Conservation (phyloP, 129 eudicot genomes). For the Chrysanthemum makinoi region DNA sequence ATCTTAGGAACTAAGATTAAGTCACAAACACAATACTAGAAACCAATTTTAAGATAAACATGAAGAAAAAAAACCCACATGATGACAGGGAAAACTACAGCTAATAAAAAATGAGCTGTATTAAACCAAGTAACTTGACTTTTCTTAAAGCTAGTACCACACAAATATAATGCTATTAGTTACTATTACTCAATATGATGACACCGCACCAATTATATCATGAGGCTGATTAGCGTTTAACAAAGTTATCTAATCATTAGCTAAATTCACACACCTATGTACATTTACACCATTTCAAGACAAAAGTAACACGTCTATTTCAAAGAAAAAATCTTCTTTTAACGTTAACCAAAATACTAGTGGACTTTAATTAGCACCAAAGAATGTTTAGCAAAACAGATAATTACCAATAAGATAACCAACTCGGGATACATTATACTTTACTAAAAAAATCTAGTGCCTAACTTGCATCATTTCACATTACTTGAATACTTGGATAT, state of each 20-base stretch:
- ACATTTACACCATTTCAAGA: not conserved
- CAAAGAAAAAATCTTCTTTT: not conserved
- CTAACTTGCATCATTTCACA: not conserved
- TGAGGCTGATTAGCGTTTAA: no score
- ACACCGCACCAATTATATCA: not conserved
- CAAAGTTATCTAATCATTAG: no score
- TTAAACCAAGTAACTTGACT: no score
- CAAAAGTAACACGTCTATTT: not conserved
- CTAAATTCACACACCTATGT: no score
- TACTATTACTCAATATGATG: not conserved
- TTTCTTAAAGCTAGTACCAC: not conserved
- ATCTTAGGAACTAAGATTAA: no score
- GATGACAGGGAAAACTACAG: no score
- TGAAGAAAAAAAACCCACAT: no score
- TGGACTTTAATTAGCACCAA: not conserved
- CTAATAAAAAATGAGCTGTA: no score
- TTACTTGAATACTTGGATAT: not conserved
- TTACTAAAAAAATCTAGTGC: not conserved
- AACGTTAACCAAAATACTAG: not conserved
- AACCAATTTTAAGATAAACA: no score
- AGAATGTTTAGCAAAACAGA: not conserved
- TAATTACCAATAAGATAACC: not conserved
- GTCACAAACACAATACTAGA: no score
- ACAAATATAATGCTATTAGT: not conserved
- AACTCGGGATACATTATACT: not conserved